Evolutionary conservation across 768 basidiomycete species (phyloP), one percentile per base, ranked within the genome.

Genomic region (Sarcodon aspratus): DNA sequence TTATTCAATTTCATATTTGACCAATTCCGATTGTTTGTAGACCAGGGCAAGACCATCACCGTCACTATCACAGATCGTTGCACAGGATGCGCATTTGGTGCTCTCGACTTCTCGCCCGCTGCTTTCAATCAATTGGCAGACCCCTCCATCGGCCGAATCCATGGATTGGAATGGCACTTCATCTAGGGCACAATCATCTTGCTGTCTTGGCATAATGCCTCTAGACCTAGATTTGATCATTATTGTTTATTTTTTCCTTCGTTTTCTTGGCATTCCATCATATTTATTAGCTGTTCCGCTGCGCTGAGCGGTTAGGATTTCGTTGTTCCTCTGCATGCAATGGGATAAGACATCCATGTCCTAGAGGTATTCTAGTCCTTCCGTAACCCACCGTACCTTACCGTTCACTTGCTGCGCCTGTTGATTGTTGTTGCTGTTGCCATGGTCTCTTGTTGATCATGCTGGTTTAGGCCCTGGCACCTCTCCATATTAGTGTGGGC

Each of bases 31-130:
- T 40, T 7, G 21, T 48, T 45, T 40, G 27, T 17, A 85, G 84
- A 77, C 57, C 32, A 69, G 42, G 77, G 78, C 54, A 74, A 74
- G 32, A 58, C 55, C 1, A 67, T 79, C 45, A 64, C 59, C 0
- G 75, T 83, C 17, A 59, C 61, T 0, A 58, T 86, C 54, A 70
- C 68, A 6, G 87, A 91, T 61, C 71, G 84, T 17, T 89, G 88
- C 58, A 59, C 46, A 0, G 81, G 59, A 10, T 90, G 86, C 54
- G 53, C 52, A 0, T 0, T 62, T 7, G 69, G 60, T 45, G 71
- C 75, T 58, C 72, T 88, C 52, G 83, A 87, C 63, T 70, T 88
- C 53, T 78, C 81, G 9, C 78, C 75, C 6, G 1, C 63, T 7
- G 80, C 80, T 8, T 88, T 87, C 63, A 6, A 55, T 0, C 0